Evolutionary conservation across 2,329 filamentous ascomycete species (phyloP), one percentile per base, ranked within the genome.

Genomic region (Parastagonospora avenae): DNA sequence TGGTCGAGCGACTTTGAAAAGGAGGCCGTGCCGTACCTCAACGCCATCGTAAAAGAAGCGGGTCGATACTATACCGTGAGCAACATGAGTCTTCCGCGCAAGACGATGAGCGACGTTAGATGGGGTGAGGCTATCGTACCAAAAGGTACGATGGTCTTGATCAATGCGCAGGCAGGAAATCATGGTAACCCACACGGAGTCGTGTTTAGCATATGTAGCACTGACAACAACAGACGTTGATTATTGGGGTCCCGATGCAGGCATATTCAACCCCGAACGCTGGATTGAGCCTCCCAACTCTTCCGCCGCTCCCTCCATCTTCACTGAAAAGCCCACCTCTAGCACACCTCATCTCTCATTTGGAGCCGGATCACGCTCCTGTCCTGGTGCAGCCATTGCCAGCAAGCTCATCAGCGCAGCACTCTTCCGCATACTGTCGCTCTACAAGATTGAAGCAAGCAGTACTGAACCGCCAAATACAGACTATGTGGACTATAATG

Each of bases 401-500:
- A 73, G 69, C n/a, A 68, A 80, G 2, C 72, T 83, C 2, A 65
- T 83, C 2, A 82, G 82, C 52, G 66, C 78, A 0, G 79, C 80
- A 3, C 67, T 84, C 0, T 67, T 82, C 6, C 75, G 81, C 3
- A 66, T 83, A 1, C 55, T 83, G n/a, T 72, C 75, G 2, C 74
- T 75, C 8, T 83, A 80, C 66, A 76, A 73, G 55, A 79, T 82
- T 46, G 75, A 82, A 29, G 74, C 82, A 19, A 77, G 74, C 57
- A 72, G 79, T 43, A 60, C 65, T 0, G 70, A 78, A 37, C 82
- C 83, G 0, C 83, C 83, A 0, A 85, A 84, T 55, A 85, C 82
- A 0, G 82, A 85, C 61, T 85, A 85, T 54, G 79, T 85, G 4
- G 82, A 86, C 4, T 85, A 85, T 59, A 86, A 85, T 57, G 77